Conservation (phyloP, 1,284 basidiomycete genomes). For the Trametes polyzona region DNA sequence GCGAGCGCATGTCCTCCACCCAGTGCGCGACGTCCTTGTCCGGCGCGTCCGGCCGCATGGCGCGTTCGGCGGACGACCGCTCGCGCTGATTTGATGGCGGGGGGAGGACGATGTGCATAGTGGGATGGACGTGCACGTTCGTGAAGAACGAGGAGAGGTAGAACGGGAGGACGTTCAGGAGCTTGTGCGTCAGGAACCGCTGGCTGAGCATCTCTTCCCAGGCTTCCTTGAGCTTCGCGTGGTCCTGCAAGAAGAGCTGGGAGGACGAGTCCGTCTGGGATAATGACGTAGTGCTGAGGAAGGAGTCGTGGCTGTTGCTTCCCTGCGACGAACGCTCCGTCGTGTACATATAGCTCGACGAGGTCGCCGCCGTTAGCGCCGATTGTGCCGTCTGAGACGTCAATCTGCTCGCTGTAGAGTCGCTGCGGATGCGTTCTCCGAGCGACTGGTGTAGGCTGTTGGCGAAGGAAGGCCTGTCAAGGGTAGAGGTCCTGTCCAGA, state of each 20-base stretch:
- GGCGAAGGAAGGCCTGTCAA: too few species aligned
- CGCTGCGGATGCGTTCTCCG: slow-evolving; percentile 15
- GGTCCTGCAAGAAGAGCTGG: slow-evolving; percentile 56
- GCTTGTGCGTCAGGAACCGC: slow-evolving; percentile 58
- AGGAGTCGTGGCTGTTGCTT: slow-evolving; percentile 15
- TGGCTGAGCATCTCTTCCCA: slow-evolving; percentile 71
- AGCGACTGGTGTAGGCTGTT: too few species aligned
- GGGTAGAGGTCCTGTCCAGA: too few species aligned
- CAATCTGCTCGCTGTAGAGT: slow-evolving; percentile 17
- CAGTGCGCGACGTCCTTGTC: slow-evolving; percentile 9
- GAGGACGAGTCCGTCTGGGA: slow-evolving; percentile 15
- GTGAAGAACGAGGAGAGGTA: slow-evolving; percentile 65
- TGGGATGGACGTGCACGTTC: slow-evolving; percentile 54
- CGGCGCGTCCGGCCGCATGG: slow-evolving; percentile 3
- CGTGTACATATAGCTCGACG: slow-evolving; percentile 15
- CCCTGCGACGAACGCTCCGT: slow-evolving; percentile 15
- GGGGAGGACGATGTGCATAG: slow-evolving; percentile 60
- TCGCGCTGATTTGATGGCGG: slow-evolving; percentile 43
- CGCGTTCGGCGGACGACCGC: neutral
- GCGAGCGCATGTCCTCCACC: slow-evolving; percentile 21
- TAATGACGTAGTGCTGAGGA: slow-evolving; percentile 8
- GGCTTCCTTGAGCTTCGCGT: slow-evolving; percentile 59
- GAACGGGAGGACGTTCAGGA: slow-evolving; percentile 67
- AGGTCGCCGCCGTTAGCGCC: slow-evolving; percentile 1
- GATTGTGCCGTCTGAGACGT: slow-evolving; percentile 6